These are phyloP conservation scores for Delphinella strobiligena DNA, from an alignment of 2,329 filamentous ascomycete genomes.

Conservation along the genomic window DNA sequence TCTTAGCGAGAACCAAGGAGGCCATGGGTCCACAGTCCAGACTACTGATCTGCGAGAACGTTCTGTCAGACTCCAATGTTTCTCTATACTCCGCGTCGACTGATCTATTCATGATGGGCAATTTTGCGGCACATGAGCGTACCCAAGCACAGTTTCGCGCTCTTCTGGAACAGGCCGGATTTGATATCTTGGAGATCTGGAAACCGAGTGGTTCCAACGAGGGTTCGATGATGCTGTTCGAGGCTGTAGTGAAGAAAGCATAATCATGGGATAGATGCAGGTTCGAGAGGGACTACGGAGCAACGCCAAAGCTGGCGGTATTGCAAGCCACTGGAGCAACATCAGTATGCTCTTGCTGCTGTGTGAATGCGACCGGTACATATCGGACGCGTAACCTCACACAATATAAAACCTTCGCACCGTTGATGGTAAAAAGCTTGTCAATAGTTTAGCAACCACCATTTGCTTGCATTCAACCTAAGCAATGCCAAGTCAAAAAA, in stretches of 20 bases:
- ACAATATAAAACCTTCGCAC: too few relatives aligned
- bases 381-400: too few relatives aligned
- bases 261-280: background rate
- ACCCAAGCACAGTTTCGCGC: constrained; percentile 25
- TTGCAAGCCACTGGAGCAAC: too few relatives aligned
- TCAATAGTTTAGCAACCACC: too few relatives aligned
- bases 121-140: constrained; percentile 22
- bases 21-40: constrained; percentile 6
- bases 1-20: constrained; percentile 1
- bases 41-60: constrained; percentile 6
- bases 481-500: too few relatives aligned
- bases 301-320: too few relatives aligned
- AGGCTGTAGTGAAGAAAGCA: background rate
- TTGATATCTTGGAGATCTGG: constrained; percentile 26
- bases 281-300: too few relatives aligned
- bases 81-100: constrained; percentile 8
- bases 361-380: too few relatives aligned
- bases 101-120: constrained; percentile 28
- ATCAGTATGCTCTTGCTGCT: too few relatives aligned
- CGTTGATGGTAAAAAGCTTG: too few relatives aligned
- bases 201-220: background rate
- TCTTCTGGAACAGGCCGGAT: constrained; percentile 21
- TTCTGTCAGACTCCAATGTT: background rate
- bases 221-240: background rate
- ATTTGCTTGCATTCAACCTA: too few relatives aligned